These are phyloP conservation scores for Parastagonospora avenae DNA, from an alignment of 2,329 filamentous ascomycete species.

Conservation along the genomic window DNA sequence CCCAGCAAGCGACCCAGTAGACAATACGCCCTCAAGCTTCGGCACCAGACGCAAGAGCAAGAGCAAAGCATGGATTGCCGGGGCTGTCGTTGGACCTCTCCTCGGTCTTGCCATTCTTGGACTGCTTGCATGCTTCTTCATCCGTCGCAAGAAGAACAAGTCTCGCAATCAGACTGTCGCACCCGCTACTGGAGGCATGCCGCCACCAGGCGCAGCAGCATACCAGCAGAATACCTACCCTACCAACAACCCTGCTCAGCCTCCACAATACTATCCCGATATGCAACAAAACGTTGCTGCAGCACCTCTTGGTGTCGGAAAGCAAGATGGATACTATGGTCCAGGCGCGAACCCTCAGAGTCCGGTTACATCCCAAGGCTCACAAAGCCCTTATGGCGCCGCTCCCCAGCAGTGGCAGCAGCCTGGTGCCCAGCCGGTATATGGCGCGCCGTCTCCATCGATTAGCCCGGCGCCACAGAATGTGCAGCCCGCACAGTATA, in stretches of 20 bases:
- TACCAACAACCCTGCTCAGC: slow-evolving; percentile 1
- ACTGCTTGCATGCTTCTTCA: slow-evolving; percentile 26
- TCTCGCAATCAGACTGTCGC: not conserved
- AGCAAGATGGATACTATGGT: slow-evolving; percentile 21
- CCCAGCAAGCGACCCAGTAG: too few species aligned
- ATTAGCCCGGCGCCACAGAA: slow-evolving; percentile 18
- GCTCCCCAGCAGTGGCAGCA: slow-evolving; percentile 23
- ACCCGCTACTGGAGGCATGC: slow-evolving; percentile 1
- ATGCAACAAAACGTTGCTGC: slow-evolving; percentile 21
- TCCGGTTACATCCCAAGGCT: slow-evolving; percentile 13
- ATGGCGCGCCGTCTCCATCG: slow-evolving; percentile 12
- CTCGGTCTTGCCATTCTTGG: slow-evolving; percentile 32
- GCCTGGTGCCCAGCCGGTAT: slow-evolving; percentile 17
- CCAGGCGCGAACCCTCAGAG: slow-evolving; percentile 8
- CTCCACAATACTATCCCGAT: slow-evolving; percentile 23
- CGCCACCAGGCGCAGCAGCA: slow-evolving; percentile 7
- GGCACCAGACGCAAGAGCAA: not conserved
- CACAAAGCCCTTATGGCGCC: slow-evolving; percentile 13
- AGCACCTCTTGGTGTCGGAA: slow-evolving; percentile 23
- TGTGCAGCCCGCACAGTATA: slow-evolving; percentile 8
- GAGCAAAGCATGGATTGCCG: slow-evolving; percentile 39
- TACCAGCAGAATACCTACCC: slow-evolving; percentile 10
- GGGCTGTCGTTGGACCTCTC: slow-evolving; percentile 32
- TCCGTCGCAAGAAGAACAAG: slow-evolving; percentile 32
- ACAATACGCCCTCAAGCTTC: not conserved